phyloP scores from a whole-genome alignment of 164 flowering plant species.

The grape (Vitis vinifera) region DNA sequence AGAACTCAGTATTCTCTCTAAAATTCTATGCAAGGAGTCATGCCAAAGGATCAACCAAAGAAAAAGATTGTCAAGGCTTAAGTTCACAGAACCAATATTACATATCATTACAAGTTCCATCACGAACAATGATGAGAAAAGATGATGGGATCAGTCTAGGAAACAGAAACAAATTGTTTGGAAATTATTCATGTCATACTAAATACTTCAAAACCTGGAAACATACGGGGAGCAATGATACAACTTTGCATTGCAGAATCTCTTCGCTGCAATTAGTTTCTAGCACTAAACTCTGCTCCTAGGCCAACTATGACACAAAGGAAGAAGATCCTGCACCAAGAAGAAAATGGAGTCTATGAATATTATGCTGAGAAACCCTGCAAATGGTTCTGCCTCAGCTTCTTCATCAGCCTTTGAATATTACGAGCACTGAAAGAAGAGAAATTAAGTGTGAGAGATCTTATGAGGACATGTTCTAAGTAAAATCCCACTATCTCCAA shows the following conservation, averaged over 20 bases:
- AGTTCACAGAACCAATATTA: too few relatives aligned
- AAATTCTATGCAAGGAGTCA: too few relatives aligned
- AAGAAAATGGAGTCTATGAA: neutral
- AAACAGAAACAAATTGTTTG: neutral
- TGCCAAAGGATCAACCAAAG: too few relatives aligned
- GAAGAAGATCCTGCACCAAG: neutral
- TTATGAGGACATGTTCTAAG: neutral
- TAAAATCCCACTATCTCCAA: neutral
- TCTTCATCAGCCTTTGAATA: neutral
- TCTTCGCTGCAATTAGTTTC: neutral
- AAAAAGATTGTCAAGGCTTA: too few relatives aligned
- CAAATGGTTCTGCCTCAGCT: neutral
- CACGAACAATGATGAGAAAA: neutral
- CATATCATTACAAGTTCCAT: neutral
- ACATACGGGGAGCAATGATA: too few relatives aligned
- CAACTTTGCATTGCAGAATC: neutral
- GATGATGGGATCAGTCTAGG: neutral
- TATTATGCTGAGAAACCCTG: neutral
- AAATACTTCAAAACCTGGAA: too few relatives aligned
- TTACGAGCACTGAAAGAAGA: neutral
- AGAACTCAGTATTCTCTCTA: too few relatives aligned
- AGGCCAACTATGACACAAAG: neutral
- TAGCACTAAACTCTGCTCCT: conserved; percentile 2
- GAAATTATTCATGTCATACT: too few relatives aligned
- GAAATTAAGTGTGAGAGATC: neutral